These are phyloP conservation scores for Epichloe sibirici DNA, from an alignment of 2,329 filamentous ascomycete species.

Conservation along the genomic window DNA sequence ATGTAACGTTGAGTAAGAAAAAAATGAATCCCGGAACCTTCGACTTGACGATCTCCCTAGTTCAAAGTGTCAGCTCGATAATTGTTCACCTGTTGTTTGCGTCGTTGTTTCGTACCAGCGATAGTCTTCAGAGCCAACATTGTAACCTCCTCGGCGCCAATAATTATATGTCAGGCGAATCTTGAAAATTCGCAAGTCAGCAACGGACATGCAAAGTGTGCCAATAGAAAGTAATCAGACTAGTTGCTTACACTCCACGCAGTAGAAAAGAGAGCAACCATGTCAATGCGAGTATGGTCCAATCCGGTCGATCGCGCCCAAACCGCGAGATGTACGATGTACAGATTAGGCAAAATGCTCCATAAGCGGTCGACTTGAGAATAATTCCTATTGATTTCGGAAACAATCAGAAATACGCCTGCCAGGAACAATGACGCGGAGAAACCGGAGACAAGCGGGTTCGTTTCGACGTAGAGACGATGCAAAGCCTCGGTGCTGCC, in stretches of 20 bases:
- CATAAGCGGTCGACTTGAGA: constrained; percentile 93
- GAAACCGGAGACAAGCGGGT: constrained; percentile 68
- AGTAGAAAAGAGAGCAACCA: constrained; percentile 54
- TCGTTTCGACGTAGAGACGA: constrained; percentile 69
- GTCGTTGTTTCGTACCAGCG: constrained; percentile 45
- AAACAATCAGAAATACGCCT: constrained; percentile 58
- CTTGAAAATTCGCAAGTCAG: constrained; percentile 26
- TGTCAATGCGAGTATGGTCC: constrained; percentile 57
- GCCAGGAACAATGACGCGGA: constrained; percentile 61
- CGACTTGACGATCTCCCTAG: constrained; percentile 57
- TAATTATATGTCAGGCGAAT: constrained; percentile 87
- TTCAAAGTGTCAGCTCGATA: constrained; percentile 1
- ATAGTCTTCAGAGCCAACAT: constrained; percentile 85
- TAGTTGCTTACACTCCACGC: constrained; percentile 64
- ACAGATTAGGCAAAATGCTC: constrained; percentile 80
- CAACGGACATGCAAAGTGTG: neutral
- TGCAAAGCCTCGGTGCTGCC: constrained; percentile 50
- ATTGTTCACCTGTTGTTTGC: no score
- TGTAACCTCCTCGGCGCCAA: constrained; percentile 88
- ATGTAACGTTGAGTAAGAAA: constrained; percentile 77
- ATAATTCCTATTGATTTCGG: constrained; percentile 85
- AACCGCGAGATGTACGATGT: constrained; percentile 70
- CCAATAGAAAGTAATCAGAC: neutral
- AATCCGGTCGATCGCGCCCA: constrained; percentile 71
- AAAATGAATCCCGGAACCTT: constrained; percentile 54